phyloP scores from a whole-genome alignment of 495 filamentous ascomycete species.

The Thermochaetoides thermophila region DNA sequence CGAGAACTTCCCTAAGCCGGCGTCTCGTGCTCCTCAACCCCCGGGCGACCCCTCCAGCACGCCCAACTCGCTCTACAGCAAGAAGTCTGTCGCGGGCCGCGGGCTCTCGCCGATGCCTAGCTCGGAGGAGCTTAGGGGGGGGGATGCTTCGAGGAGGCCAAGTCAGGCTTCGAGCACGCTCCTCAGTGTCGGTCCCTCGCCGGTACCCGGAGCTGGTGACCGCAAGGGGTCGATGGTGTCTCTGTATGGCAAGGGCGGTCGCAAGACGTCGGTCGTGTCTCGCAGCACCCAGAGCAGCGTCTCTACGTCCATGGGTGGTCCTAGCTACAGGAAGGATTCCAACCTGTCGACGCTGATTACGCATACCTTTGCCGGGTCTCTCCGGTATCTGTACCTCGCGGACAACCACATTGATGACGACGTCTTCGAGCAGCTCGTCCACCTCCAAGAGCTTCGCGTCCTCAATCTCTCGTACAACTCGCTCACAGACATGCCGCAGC shows the following conservation, averaged over 20 bases:
- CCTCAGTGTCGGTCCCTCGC: conserved; percentile 59
- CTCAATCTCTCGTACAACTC: conserved; percentile 94
- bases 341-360: conserved; percentile 53
- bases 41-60: conserved; percentile 29
- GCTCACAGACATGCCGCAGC: conserved; percentile 77
- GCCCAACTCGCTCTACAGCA: conserved; percentile 23
- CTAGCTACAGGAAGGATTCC: conserved; percentile 65
- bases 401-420: conserved; percentile 92
- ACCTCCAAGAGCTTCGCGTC: conserved; percentile 70
- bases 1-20: conserved; percentile 74
- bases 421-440: conserved; percentile 75
- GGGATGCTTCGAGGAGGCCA: conserved; percentile 61
- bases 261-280: conserved; percentile 76
- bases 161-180: conserved; percentile 71
- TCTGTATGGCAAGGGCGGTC: conserved; percentile 53
- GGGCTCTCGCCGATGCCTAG: conserved; percentile 44
- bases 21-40: conserved; percentile 43
- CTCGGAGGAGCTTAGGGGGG: conserved; percentile 62
- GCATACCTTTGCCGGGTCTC: conserved; percentile 71
- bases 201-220: conserved; percentile 39
- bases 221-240: conserved; percentile 74
- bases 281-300: conserved; percentile 34
- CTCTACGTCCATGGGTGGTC: conserved; percentile 35
- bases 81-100: conserved; percentile 34
- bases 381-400: conserved; percentile 73